phyloP scores from a whole-genome alignment of 2,329 filamentous ascomycete genomes.

The Ustulina deusta region DNA sequence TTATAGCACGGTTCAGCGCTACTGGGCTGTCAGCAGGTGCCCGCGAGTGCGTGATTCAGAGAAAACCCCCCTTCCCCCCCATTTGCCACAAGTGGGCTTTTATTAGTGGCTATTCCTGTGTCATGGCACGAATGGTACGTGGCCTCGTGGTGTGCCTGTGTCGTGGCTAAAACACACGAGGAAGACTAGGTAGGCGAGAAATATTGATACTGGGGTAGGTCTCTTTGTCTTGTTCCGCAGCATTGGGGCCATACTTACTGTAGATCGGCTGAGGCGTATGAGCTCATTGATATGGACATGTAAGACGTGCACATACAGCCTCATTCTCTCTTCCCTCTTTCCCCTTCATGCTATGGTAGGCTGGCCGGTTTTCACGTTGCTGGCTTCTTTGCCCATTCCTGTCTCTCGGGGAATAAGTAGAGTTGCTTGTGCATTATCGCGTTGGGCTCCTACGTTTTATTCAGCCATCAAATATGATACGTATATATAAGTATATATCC shows the following conservation, averaged over 20 bases:
- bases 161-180: not conserved
- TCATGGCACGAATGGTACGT: constrained; percentile 7
- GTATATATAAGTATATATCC: not conserved
- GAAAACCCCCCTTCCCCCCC: not conserved
- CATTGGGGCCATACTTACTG: not conserved
- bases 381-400: not conserved
- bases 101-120: not conserved
- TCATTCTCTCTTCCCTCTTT: not conserved
- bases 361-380: not conserved
- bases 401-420: not conserved
- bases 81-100: constrained; percentile 27
- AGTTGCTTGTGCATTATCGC: not conserved
- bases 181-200: not conserved
- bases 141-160: constrained; percentile 10
- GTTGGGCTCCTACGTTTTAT: not conserved
- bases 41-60: constrained; percentile 3
- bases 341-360: not conserved
- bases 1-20: not conserved
- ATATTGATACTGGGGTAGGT: not conserved
- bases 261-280: not conserved
- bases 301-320: not conserved
- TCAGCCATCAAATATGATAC: not conserved
- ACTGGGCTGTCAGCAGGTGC: not conserved
- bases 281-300: not conserved
- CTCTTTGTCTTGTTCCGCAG: not conserved